Conservation (phyloP, 345 rosid genomes). For the Nephelium lappaceum region DNA sequence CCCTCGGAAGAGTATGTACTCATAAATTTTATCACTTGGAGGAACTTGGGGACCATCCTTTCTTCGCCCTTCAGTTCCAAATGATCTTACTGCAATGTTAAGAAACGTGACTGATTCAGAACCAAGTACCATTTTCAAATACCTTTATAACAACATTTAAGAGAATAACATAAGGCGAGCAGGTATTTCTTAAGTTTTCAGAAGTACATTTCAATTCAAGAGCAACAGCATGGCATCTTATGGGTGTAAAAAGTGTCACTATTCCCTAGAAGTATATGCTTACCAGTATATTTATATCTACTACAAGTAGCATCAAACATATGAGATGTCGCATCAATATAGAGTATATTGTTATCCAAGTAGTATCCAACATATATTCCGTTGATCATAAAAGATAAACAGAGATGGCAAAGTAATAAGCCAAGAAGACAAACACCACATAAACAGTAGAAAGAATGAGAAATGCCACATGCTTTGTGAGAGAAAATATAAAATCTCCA, state of each 20-base stretch:
- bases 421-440: not conserved
- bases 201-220: not conserved
- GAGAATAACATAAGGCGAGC: not conserved
- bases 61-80: slow-evolving; percentile 79
- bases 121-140: not conserved
- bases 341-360: not conserved
- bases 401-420: not conserved
- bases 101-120: slow-evolving; percentile 17
- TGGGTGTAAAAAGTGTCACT: not conserved
- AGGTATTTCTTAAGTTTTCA: not conserved
- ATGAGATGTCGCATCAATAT: not conserved
- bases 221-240: slow-evolving; percentile 8
- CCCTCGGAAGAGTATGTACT: slow-evolving; percentile 70
- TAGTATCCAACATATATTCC: slow-evolving; percentile 2
- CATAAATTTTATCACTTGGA: slow-evolving; percentile 64
- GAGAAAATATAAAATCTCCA: not conserved
- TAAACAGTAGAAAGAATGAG: not conserved
- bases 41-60: slow-evolving; percentile 68
- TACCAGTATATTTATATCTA: not conserved
- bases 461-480: not conserved
- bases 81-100: slow-evolving; percentile 57
- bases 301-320: not conserved
- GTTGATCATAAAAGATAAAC: not conserved
- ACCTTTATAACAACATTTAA: not conserved
- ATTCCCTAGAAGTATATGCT: not conserved